These are phyloP conservation scores for Phlebiopsis flavidoalba DNA, from an alignment of 768 basidiomycete genomes.

Conservation along the genomic window DNA sequence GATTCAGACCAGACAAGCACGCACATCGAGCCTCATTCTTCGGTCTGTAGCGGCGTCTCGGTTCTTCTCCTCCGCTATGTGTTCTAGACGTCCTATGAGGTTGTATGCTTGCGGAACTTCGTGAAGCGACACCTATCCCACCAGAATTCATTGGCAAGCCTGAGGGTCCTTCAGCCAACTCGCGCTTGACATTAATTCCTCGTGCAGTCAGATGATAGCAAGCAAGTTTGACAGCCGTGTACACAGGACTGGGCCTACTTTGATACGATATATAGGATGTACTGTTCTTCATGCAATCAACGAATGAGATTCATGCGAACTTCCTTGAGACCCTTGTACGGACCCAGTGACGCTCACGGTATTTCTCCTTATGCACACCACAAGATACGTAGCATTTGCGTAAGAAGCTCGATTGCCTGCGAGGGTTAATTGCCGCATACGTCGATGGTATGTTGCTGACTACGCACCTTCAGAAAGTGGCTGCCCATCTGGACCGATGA, in stretches of 20 bases:
- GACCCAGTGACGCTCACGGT: slow-evolving; percentile 98
- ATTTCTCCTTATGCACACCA: slow-evolving; percentile 96
- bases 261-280: slow-evolving; percentile 98
- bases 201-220: background rate
- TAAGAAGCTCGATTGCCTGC: slow-evolving; percentile 94
- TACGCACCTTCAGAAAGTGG: slow-evolving; percentile 88
- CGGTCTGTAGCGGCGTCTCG: slow-evolving; percentile 42
- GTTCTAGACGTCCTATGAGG: slow-evolving; percentile 90
- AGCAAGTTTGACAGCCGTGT: background rate
- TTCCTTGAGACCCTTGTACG: slow-evolving; percentile 92
- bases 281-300: slow-evolving; percentile 99
- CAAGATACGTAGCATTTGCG: slow-evolving; percentile 95
- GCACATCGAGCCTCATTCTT: slow-evolving; percentile 62
- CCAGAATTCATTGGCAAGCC: slow-evolving; percentile 80
- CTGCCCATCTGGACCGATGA: slow-evolving; percentile 97
- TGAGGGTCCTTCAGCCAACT: slow-evolving; percentile 98
- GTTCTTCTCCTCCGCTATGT: slow-evolving; percentile 88
- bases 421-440: background rate
- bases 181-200: slow-evolving; percentile 98
- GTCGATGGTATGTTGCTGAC: background rate
- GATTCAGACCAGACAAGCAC: slow-evolving; percentile 60
- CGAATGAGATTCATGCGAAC: slow-evolving; percentile 91
- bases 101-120: slow-evolving; percentile 90
- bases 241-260: slow-evolving; percentile 39
- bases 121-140: slow-evolving; percentile 99